phyloP scores from a whole-genome alignment of 78 protist genomes.

The Anaeramoeba flamelloides region DNA sequence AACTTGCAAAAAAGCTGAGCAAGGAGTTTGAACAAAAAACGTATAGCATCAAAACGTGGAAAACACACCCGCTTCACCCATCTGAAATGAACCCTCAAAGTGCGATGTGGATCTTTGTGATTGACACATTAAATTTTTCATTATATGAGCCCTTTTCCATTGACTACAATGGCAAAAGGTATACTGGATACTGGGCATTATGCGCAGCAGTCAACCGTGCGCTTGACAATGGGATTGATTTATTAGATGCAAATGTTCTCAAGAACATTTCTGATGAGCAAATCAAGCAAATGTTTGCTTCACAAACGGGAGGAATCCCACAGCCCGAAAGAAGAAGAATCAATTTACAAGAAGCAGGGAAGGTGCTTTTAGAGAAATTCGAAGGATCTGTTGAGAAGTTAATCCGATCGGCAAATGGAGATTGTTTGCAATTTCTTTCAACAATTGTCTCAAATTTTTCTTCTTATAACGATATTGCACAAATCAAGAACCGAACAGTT shows the following conservation, averaged over 20 bases:
- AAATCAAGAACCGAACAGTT: neutral
- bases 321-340: conserved; percentile 8
- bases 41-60: too few species aligned
- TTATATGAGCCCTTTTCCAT: conserved; percentile 30
- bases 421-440: conserved; percentile 9
- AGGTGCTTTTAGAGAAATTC: neutral
- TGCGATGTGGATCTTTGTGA: conserved; percentile 53
- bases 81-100: too few species aligned
- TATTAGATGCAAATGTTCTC: too few species aligned
- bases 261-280: too few species aligned
- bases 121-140: conserved; percentile 57
- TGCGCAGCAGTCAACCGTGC: conserved; percentile 30
- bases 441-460: conserved; percentile 7
- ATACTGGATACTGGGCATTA: conserved; percentile 22
- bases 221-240: too few species aligned
- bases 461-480: conserved; percentile 10
- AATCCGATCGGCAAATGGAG: neutral
- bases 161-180: neutral
- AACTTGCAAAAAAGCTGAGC: too few species aligned
- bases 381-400: conserved; percentile 8
- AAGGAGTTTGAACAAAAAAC: too few species aligned
- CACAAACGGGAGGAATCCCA: conserved; percentile 11
- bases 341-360: neutral
- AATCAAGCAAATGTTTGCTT: too few species aligned
- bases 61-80: too few species aligned